phyloP scores from a whole-genome alignment of 371 early-diverging fungal genomes.

The Mucor piriformis region DNA sequence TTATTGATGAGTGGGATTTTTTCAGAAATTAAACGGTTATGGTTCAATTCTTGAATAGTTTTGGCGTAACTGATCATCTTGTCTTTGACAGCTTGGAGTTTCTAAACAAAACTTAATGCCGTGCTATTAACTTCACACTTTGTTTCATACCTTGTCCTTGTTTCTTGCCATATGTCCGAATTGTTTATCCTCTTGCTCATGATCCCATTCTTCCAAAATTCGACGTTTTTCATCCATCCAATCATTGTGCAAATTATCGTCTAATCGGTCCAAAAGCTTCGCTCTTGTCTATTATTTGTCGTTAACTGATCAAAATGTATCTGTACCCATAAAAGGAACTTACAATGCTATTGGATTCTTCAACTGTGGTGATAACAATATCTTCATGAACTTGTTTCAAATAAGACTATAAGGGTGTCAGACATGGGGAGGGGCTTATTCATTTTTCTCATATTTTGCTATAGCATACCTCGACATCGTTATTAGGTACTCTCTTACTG shows the following conservation, averaged over 20 bases:
- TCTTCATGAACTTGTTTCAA: slow-evolving; percentile 73
- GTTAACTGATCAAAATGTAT: background rate
- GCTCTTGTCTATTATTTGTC: slow-evolving; percentile 48
- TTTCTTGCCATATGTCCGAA: slow-evolving; percentile 8
- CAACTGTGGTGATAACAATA: slow-evolving; percentile 70
- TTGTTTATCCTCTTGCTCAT: slow-evolving; percentile 25
- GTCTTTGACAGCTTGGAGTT: background rate
- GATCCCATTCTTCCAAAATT: slow-evolving; percentile 76
- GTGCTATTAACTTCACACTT: too few species aligned
- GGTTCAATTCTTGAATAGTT: slow-evolving; percentile 11
- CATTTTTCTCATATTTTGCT: background rate
- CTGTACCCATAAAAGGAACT: background rate
- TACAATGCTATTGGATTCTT: slow-evolving; percentile 62
- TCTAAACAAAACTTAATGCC: too few species aligned
- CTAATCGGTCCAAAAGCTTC: slow-evolving; percentile 57
- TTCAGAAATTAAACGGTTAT: background rate
- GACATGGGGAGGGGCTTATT: background rate
- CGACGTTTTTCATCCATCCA: slow-evolving; percentile 74
- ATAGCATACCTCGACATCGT: slow-evolving; percentile 77
- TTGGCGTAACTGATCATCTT: slow-evolving; percentile 1
- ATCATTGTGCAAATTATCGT: slow-evolving; percentile 52
- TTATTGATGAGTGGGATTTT: slow-evolving; percentile 3
- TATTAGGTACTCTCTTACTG: slow-evolving; percentile 62
- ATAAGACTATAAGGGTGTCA: slow-evolving; percentile 54
- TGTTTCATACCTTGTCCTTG: background rate